These are phyloP conservation scores for Aspergillus novoparasiticus DNA, from an alignment of 2,329 filamentous ascomycete genomes.

Conservation along the genomic window DNA sequence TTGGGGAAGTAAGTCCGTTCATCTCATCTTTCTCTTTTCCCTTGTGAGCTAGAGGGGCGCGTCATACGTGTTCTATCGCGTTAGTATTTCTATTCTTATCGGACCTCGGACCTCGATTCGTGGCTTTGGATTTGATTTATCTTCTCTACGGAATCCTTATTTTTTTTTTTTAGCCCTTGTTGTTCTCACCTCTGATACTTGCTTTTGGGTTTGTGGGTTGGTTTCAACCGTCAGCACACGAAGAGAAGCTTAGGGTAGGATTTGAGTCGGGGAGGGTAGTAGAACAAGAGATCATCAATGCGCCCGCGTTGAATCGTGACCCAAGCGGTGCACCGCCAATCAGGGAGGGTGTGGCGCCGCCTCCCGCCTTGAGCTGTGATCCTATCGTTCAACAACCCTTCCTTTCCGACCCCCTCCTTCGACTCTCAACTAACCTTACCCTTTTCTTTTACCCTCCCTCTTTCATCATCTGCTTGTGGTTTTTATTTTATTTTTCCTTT, in stretches of 20 bases:
- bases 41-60: not conserved
- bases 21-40: not conserved
- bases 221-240: not conserved
- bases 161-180: not conserved
- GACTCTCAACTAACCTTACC: constrained; percentile 5
- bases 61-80: constrained; percentile 3
- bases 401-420: not conserved
- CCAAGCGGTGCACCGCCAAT: constrained; percentile 15
- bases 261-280: not conserved
- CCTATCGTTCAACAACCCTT: constrained; percentile 4
- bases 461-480: constrained; percentile 6
- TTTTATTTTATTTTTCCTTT: constrained; percentile 5
- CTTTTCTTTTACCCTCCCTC: not conserved
- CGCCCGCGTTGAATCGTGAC: constrained; percentile 5
- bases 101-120: not conserved
- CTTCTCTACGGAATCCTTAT: not conserved
- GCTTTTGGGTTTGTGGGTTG: not conserved
- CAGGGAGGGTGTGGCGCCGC: constrained; percentile 15
- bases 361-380: constrained; percentile 12
- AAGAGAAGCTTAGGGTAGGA: not conserved
- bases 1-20: constrained; percentile 2
- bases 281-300: not conserved
- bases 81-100: not conserved
- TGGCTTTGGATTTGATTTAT: not conserved
- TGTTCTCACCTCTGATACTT: not conserved